Base-by-base conservation (phyloP, 768 basidiomycete genomes). In the Naganishia vaughanmartiniae region DNA sequence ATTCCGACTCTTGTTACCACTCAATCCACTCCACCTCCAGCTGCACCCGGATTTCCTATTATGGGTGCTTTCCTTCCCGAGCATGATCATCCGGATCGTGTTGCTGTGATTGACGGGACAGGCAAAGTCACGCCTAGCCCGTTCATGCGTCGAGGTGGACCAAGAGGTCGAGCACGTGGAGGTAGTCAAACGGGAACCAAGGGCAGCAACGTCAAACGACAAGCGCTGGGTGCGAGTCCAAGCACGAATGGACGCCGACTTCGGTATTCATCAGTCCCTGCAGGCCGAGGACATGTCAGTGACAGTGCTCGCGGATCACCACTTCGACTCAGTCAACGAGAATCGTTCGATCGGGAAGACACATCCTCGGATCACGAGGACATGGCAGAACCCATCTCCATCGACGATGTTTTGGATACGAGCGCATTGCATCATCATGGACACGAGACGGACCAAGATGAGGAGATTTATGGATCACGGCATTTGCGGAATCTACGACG, bases 31-130 rank as follows among this genome's bases (percentile, higher is more conserved):
- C 60, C 60, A 7, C 60, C 55, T 3, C 21, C 31, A 33, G 36
- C 28, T 28, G 30, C 42, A n/a, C 31, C 15, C n/a, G 66, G 56
- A 10, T 28, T 69, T n/a, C 71, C 71, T 4, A 34, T 66, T 19
- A 72, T 72, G 71, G 71, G 71, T 11, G 53, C 71, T 10, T 72
- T 72, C 60, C 26, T 66, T 28, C 71, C 57, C 2, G 71, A 72
- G 39, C 57, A 36, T 30, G 54, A 67, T 24, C 56, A 67, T 53
- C 71, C 71, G 17, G 71, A 66, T 24, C 54, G 66, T 14, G 45
- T 67, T 3, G 71, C 71, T 12, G 71, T 72, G 1, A 72, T 72
- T 10, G 71, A 72, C 31, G 71, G 71, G 5, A 72, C 71, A 36
- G 67, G 67, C 58, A 72, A 72, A 36, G 51, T 53, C 39, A 68